Conservation (phyloP, 805 yeast genomes). For the Lachancea fermentati region DNA sequence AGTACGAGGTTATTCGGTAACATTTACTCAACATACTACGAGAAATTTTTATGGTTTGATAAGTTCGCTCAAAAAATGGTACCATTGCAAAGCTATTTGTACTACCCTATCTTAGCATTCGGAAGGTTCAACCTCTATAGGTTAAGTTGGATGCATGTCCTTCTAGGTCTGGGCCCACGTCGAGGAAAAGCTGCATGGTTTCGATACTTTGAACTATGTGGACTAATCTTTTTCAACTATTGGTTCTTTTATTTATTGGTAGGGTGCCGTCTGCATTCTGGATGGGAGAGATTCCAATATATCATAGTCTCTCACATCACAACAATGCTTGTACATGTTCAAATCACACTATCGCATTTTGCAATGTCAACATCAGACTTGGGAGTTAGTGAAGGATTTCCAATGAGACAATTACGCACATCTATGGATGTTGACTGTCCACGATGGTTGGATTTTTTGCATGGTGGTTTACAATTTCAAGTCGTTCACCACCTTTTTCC, state of each 20-base stretch:
- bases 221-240: constrained; percentile 61
- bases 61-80: constrained; percentile 50
- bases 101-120: constrained; percentile 74
- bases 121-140: constrained; percentile 84
- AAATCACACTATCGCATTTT: constrained; percentile 82
- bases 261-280: constrained; percentile 44
- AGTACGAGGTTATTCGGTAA: constrained; percentile 61
- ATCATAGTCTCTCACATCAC: constrained; percentile 70
- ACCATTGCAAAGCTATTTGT: constrained; percentile 61
- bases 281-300: constrained; percentile 50
- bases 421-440: constrained; percentile 97
- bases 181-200: constrained; percentile 84
- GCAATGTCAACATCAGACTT: constrained; percentile 90
- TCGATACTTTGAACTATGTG: constrained; percentile 69
- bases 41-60: constrained; percentile 62
- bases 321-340: constrained; percentile 92
- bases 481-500: constrained; percentile 90
- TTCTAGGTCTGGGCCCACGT: constrained; percentile 73
- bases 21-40: constrained; percentile 77
- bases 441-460: constrained; percentile 83
- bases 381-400: constrained; percentile 74
- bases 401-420: constrained; percentile 76
- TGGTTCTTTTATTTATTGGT: constrained; percentile 77
- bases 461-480: constrained; percentile 90
- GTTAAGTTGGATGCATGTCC: constrained; percentile 70